Percentiles rank a stretch among this genome's conserved stretches.
Evolutionary conservation across 176 grass and related monocot genomes (phyloP).

Genomic region (Phragmites australis): DNA sequence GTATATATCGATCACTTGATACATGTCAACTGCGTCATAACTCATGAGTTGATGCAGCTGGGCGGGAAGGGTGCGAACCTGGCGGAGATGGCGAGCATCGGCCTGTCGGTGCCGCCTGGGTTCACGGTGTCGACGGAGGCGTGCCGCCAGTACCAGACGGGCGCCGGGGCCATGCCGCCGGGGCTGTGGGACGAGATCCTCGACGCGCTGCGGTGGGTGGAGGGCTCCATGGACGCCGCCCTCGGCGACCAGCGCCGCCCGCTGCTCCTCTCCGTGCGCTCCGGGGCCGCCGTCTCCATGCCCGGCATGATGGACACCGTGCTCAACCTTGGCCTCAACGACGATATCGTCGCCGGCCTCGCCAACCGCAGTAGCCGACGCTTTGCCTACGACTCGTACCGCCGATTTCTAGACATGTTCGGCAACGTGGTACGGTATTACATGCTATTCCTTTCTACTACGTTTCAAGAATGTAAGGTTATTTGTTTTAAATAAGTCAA

Average conservation of each 20-base stretch:
- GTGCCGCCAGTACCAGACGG: slow-evolving; percentile 76
- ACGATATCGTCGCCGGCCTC: slow-evolving; percentile 62
- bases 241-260: slow-evolving; percentile 67
- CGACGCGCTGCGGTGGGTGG: slow-evolving; percentile 55
- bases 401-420: slow-evolving; percentile 92
- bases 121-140: slow-evolving; percentile 96
- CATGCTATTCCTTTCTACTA: too few relatives aligned
- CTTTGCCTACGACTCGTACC: slow-evolving; percentile 90
- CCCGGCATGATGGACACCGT: slow-evolving; percentile 99
- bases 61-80: slow-evolving; percentile 94
- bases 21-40: too few relatives aligned
- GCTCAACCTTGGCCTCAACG: slow-evolving; percentile 89
- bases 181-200: slow-evolving; percentile 86
- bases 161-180: slow-evolving; percentile 50
- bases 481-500: too few relatives aligned
- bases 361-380: slow-evolving; percentile 59
- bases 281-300: slow-evolving; percentile 95
- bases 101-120: slow-evolving; percentile 90
- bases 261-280: slow-evolving; percentile 88
- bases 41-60: too few relatives aligned
- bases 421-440: slow-evolving; percentile 77
- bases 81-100: slow-evolving; percentile 95
- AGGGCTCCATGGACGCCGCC: slow-evolving; percentile 60
- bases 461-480: too few relatives aligned
- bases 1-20: too few relatives aligned